Evolutionary conservation across 768 basidiomycete species (phyloP).

Genomic region (Leucocoprinus leucothites): DNA sequence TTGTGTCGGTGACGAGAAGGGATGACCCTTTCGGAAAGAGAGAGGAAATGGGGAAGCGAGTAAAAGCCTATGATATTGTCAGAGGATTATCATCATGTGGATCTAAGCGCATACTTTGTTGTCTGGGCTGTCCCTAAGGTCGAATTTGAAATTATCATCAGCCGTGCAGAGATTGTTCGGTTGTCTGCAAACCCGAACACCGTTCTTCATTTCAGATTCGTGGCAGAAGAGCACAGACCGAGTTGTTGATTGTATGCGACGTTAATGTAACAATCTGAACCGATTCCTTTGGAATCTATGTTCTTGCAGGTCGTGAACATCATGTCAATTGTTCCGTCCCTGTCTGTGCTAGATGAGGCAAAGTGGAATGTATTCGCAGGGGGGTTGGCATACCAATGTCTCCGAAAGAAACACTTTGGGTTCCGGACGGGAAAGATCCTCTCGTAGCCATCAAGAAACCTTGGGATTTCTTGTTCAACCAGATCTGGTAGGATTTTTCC

Average conservation of each 20-base stretch:
- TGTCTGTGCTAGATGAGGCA: constrained; percentile 45
- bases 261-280: constrained; percentile 77
- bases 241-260: constrained; percentile 94
- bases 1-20: constrained; percentile 69
- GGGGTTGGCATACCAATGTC: constrained; percentile 67
- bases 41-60: constrained; percentile 59
- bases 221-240: constrained; percentile 65
- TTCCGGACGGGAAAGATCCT: constrained; percentile 69
- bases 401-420: constrained; percentile 81
- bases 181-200: constrained; percentile 60
- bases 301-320: constrained; percentile 81
- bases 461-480: constrained; percentile 79
- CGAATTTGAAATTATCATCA: constrained; percentile 79
- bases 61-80: constrained; percentile 49
- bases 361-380: background rate
- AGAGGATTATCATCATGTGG: background rate
- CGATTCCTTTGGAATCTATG: constrained; percentile 64
- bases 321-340: constrained; percentile 96
- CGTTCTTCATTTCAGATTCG: constrained; percentile 48
- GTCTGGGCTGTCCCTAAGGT: constrained; percentile 47
- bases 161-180: constrained; percentile 80
- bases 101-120: constrained; percentile 45
- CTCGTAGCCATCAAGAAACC: constrained; percentile 71
- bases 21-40: constrained; percentile 53
- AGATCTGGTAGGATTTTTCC: constrained; percentile 80